Percentiles rank a stretch among this genome's conserved stretches.
Conservation (phyloP, 1,284 basidiomycete genomes). For the Tetrapyrgos nigripes region DNA sequence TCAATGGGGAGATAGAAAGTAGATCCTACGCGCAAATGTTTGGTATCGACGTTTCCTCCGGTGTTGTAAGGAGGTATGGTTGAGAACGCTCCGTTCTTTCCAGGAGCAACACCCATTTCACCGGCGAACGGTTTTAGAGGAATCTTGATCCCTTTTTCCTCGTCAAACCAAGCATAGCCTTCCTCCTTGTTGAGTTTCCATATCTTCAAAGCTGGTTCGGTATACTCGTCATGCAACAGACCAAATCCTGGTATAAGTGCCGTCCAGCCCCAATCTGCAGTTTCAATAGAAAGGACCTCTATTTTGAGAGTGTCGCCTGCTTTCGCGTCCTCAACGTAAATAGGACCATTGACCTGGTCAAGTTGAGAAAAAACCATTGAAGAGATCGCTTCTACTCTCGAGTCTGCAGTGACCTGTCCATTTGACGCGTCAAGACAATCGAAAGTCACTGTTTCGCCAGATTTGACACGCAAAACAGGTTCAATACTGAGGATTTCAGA, state of each 20-base stretch:
- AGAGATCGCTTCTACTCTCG: slow-evolving; percentile 42
- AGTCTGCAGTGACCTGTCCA: slow-evolving; percentile 57
- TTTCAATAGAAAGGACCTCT: slow-evolving; percentile 56
- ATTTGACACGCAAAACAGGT: slow-evolving; percentile 53
- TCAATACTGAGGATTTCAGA: slow-evolving; percentile 57
- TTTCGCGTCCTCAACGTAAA: slow-evolving; percentile 54
- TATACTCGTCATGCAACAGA: slow-evolving; percentile 60
- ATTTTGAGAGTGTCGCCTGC: slow-evolving; percentile 66
- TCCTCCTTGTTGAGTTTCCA: slow-evolving; percentile 51
- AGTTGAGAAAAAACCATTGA: slow-evolving; percentile 52
- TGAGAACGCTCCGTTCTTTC: slow-evolving; percentile 54
- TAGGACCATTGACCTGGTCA: slow-evolving; percentile 65
- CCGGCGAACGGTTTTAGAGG: slow-evolving; percentile 63
- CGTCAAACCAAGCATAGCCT: slow-evolving; percentile 55
- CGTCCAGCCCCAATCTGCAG: slow-evolving; percentile 69
- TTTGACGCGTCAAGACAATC: slow-evolving; percentile 70
- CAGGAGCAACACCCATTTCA: slow-evolving; percentile 72
- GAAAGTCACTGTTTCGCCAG: slow-evolving; percentile 60
- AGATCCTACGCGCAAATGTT: slow-evolving; percentile 56
- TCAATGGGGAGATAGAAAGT: slow-evolving; percentile 65
- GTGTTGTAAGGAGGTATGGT: slow-evolving; percentile 69
- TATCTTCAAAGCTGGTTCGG: slow-evolving; percentile 56
- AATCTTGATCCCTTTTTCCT: slow-evolving; percentile 50
- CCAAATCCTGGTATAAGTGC: slow-evolving; percentile 65
- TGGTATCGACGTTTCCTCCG: slow-evolving; percentile 68